Evolutionary conservation across 2,329 filamentous ascomycete genomes (phyloP).

Genomic region (Hypoxylon sp.): DNA sequence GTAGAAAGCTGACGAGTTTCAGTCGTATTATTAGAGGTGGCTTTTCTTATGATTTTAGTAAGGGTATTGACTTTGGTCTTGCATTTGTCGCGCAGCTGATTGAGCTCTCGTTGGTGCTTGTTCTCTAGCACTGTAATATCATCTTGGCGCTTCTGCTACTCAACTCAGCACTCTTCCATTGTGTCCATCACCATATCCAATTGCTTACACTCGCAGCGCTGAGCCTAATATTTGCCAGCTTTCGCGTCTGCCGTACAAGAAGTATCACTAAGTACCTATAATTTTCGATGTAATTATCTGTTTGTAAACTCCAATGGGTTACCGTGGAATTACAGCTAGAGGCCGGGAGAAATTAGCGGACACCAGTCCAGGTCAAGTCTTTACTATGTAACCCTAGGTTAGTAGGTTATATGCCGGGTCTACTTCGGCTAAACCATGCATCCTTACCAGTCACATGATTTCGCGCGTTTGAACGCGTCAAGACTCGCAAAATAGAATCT

Average conservation of each 20-base stretch:
- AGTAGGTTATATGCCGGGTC: too few relatives aligned
- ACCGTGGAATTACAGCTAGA: too few relatives aligned
- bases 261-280: too few relatives aligned
- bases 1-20: background rate
- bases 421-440: too few relatives aligned
- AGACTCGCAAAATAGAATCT: too few relatives aligned
- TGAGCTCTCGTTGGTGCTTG: conserved; percentile 27
- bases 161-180: conserved; percentile 38
- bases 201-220: background rate
- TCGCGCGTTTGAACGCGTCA: too few relatives aligned
- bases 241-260: background rate
- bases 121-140: conserved; percentile 19
- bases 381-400: too few relatives aligned
- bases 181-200: conserved; percentile 13
- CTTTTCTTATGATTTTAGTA: conserved; percentile 32
- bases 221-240: background rate
- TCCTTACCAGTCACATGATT: too few relatives aligned
- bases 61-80: conserved; percentile 31
- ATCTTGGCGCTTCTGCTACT: conserved; percentile 22
- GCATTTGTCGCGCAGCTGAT: conserved; percentile 26
- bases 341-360: too few relatives aligned
- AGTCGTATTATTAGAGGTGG: background rate
- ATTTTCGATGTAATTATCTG: too few relatives aligned
- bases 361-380: too few relatives aligned
- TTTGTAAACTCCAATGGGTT: too few relatives aligned